Evolutionary conservation across 1,284 basidiomycete species (phyloP).

Genomic region (Puccinia sorghi): DNA sequence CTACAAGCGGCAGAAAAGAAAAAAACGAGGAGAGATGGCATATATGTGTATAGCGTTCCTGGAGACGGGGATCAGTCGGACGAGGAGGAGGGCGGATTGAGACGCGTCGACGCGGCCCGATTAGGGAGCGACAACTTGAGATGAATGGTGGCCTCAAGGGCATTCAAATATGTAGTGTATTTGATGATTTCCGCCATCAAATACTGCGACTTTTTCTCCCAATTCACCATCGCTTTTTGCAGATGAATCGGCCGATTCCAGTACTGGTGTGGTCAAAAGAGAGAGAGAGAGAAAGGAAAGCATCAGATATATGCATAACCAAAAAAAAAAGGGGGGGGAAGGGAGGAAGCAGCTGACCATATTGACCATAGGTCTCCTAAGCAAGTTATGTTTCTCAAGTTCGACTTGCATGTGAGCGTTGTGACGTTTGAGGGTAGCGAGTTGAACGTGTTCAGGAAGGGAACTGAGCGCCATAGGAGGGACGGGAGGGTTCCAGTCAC

Average conservation of each 20-base stretch:
- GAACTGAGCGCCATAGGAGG: constrained; percentile 76
- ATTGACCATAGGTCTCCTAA: constrained; percentile 77
- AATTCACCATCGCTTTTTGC: constrained; percentile 78
- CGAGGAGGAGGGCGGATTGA: too few species aligned
- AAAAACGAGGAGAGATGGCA: too few species aligned
- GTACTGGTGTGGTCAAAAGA: constrained; percentile 65
- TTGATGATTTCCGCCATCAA: constrained; percentile 89
- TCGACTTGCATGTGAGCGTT: constrained; percentile 75
- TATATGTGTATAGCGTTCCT: too few species aligned
- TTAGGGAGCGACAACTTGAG: constrained; percentile 24
- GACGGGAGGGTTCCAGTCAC: constrained; percentile 90
- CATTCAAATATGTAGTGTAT: constrained; percentile 92
- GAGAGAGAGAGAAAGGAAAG: background rate
- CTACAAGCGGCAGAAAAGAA: too few species aligned
- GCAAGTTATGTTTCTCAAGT: constrained; percentile 75
- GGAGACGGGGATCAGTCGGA: too few species aligned
- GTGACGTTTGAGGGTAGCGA: constrained; percentile 80
- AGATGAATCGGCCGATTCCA: constrained; percentile 72
- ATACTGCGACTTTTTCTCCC: constrained; percentile 86
- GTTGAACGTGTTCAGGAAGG: constrained; percentile 87
- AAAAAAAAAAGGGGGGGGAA: constrained; percentile 18
- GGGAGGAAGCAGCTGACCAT: constrained; percentile 67
- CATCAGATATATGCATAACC: background rate
- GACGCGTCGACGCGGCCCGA: too few species aligned
- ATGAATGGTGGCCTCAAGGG: constrained; percentile 73